Conservation (phyloP, 495 filamentous ascomycete species). For the Aspergillus wentii region DNA sequence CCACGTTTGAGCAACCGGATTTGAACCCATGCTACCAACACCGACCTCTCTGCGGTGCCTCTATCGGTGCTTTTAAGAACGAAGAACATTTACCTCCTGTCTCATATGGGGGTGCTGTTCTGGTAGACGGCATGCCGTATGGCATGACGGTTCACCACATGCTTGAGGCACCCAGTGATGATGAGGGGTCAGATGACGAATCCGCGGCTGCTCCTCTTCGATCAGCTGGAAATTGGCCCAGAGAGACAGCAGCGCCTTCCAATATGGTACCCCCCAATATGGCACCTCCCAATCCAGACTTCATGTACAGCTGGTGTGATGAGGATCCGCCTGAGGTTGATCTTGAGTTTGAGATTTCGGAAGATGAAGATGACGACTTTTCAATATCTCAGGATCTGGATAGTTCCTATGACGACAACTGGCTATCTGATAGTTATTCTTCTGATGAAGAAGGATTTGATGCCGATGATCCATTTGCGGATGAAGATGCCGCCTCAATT, state of each 20-base stretch:
- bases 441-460: slow-evolving; percentile 41
- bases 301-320: slow-evolving; percentile 28
- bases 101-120: slow-evolving; percentile 80
- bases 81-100: slow-evolving; percentile 82
- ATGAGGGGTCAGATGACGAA: slow-evolving; percentile 36
- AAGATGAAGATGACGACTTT: slow-evolving; percentile 41
- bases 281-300: slow-evolving; percentile 13
- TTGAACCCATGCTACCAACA: slow-evolving; percentile 58
- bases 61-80: slow-evolving; percentile 84
- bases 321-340: slow-evolving; percentile 27
- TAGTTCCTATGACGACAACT: slow-evolving; percentile 31
- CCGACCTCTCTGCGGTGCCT: slow-evolving; percentile 77
- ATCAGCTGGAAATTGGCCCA: slow-evolving; percentile 31
- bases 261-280: too few species aligned
- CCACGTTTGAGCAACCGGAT: slow-evolving; percentile 29
- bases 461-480: slow-evolving; percentile 42
- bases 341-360: slow-evolving; percentile 44
- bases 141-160: slow-evolving; percentile 97
- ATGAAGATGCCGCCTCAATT: slow-evolving; percentile 58
- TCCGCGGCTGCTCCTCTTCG: slow-evolving; percentile 25
- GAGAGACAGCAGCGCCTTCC: too few species aligned
- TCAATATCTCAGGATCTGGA: slow-evolving; percentile 25
- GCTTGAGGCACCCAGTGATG: slow-evolving; percentile 74
- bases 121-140: slow-evolving; percentile 77
- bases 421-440: slow-evolving; percentile 42